Evolutionary conservation across 768 basidiomycete genomes (phyloP).

Genomic region (Rhizopogon vinicolor): DNA sequence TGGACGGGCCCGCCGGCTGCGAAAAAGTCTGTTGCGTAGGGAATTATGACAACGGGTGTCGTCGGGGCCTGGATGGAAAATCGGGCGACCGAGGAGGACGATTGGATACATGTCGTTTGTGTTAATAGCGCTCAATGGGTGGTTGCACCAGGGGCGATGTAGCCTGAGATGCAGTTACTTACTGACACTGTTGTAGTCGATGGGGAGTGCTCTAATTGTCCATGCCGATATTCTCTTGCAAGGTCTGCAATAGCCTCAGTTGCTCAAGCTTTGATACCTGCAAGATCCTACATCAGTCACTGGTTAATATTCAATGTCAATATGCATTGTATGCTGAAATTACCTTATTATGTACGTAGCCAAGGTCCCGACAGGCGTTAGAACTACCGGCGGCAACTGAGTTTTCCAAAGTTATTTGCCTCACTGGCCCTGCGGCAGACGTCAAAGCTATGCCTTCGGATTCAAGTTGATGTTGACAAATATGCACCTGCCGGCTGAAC

Average conservation of each 20-base stretch:
- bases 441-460: too few species aligned
- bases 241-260: constrained; percentile 62
- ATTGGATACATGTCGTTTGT: neutral
- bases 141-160: constrained; percentile 4
- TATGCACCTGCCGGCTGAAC: too few species aligned
- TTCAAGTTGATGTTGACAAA: too few species aligned
- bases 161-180: constrained; percentile 2
- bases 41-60: constrained; percentile 1
- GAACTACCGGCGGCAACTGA: too few species aligned
- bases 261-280: constrained; percentile 62
- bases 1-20: constrained; percentile 5
- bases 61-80: constrained; percentile 22
- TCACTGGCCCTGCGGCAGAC: too few species aligned
- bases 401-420: too few species aligned
- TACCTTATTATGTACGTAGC: neutral
- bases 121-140: neutral
- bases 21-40: constrained; percentile 4
- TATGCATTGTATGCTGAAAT: neutral
- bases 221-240: constrained; percentile 45
- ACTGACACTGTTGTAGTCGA: neutral
- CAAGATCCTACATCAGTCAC: constrained; percentile 42
- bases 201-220: neutral
- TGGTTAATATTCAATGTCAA: neutral
- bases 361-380: too few species aligned
- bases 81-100: constrained; percentile 47